A percentile compares a stretch with the other conserved stretches of the same genome.
phyloP scores from a whole-genome alignment of 2,329 filamentous ascomycete genomes.

The Aspergillus piperis region DNA sequence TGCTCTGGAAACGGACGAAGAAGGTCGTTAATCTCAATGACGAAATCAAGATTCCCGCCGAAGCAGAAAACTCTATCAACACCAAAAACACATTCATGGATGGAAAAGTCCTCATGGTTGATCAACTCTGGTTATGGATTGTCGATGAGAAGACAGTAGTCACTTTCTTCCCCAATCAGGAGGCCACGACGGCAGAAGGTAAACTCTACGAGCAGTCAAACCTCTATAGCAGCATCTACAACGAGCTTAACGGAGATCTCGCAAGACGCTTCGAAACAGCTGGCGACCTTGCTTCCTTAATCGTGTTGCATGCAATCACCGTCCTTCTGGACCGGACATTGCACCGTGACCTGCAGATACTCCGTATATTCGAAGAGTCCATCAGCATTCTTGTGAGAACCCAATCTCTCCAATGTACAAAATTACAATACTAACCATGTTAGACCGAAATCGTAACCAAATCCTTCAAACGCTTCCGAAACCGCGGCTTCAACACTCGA shows the following conservation, averaged over 20 bases:
- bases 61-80: slow-evolving; percentile 18
- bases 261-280: slow-evolving; percentile 64
- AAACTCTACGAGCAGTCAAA: slow-evolving; percentile 54
- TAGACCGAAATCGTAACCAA: slow-evolving; percentile 64
- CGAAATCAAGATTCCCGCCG: slow-evolving; percentile 48
- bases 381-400: slow-evolving; percentile 61
- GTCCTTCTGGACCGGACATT: slow-evolving; percentile 62
- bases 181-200: slow-evolving; percentile 36
- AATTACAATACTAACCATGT: neutral
- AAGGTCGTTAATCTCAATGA: slow-evolving; percentile 48
- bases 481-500: slow-evolving; percentile 56
- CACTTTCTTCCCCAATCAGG: slow-evolving; percentile 38
- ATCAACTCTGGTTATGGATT: slow-evolving; percentile 63
- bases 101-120: slow-evolving; percentile 63
- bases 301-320: slow-evolving; percentile 62
- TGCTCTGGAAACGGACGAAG: slow-evolving; percentile 65
- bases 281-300: slow-evolving; percentile 63
- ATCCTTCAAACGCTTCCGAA: slow-evolving; percentile 63
- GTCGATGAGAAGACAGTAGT: slow-evolving; percentile 38
- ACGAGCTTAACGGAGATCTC: slow-evolving; percentile 65
- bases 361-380: slow-evolving; percentile 67
- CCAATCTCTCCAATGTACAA: neutral
- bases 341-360: slow-evolving; percentile 63
- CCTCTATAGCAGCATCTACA: slow-evolving; percentile 64
- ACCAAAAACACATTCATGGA: slow-evolving; percentile 28